Conservation (phyloP, 169 alveolate species). For the Plasmodium sp. region DNA sequence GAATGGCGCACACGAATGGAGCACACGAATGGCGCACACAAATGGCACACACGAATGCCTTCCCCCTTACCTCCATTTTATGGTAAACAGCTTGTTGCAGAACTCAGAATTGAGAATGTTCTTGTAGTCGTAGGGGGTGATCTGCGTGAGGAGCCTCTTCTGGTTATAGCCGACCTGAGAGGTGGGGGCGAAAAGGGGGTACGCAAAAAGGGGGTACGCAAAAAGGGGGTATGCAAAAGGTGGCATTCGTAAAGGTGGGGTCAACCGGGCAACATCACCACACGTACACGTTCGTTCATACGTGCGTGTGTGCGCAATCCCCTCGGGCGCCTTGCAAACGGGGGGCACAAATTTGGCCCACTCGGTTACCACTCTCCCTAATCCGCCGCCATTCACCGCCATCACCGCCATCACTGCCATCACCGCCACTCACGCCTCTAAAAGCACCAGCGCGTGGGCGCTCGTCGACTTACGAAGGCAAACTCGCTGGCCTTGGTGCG, state of each 20-base stretch:
- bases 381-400: not conserved
- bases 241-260: not conserved
- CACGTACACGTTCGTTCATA: not conserved
- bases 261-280: not conserved
- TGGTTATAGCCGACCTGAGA: slow-evolving; percentile 69
- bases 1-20: not conserved
- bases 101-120: slow-evolving; percentile 21
- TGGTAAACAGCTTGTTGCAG: slow-evolving; percentile 46
- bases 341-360: not conserved
- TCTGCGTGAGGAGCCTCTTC: slow-evolving; percentile 48
- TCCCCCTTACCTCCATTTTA: slow-evolving; percentile 41
- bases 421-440: too few relatives aligned
- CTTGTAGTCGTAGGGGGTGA: slow-evolving; percentile 68
- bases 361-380: not conserved
- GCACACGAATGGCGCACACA: not conserved
- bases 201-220: not conserved
- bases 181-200: not conserved
- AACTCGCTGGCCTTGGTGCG: slow-evolving; percentile 55
- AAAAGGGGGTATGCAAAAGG: not conserved
- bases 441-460: not conserved
- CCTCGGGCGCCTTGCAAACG: not conserved
- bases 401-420: too few relatives aligned
- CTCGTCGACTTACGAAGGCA: slow-evolving; percentile 36
- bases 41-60: not conserved
- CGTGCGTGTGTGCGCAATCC: not conserved